Base-by-base conservation (phyloP, 352 stramenopile genomes). In the Phytophthora europaea region DNA sequence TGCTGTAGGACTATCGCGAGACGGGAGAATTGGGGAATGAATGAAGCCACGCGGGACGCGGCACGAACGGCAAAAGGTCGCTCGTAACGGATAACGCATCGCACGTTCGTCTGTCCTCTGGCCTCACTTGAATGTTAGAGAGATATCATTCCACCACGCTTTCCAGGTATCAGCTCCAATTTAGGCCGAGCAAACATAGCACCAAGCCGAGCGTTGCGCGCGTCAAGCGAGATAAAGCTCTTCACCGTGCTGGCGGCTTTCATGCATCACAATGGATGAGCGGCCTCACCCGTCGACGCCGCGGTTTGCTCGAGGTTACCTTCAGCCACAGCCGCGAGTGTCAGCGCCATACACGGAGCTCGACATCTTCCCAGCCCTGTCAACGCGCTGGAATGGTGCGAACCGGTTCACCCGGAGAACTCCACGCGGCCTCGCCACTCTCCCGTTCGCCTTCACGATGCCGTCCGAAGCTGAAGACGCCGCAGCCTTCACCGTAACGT, bases 401-500 rank as follows among this genome's bases (percentile, higher is more conserved):
- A 53, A 36, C 22, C 60, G 40, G 12, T 3, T 33, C 10, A 51
- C 58, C 2, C 4, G 38, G 2, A 67, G 43, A 55, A 57, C n/a
- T 45, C 45, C 52, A 0, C 70, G 72, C 31, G 50, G 67, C 51
- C 72, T 79, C 43, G 72, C 72, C 15, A 65, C 18, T 22, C 68
- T 75, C 33, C 72, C 72, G 12, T 66, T 75, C 36, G 43, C 38
- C 6, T 79, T 75, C 51, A 75, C 50, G 18, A 47, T 72, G 48
- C 67, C 72, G 9, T 70, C 59, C 3, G 65, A 65, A 55, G 65
- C 55, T 43, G 66, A 67, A 45, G 16, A 12, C 34, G 22, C 10
- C 8, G 33, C 61, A 2, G 34, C 28, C 34, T 64, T 67, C 31
- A 58, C n/a, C 20, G 33, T 58, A 4, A 31, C 43, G 54, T 23